Evolutionary conservation across 2,329 filamentous ascomycete genomes (phyloP), one percentile per base, ranked within the genome.

Genomic region (Neopestalotiopsis sp.): DNA sequence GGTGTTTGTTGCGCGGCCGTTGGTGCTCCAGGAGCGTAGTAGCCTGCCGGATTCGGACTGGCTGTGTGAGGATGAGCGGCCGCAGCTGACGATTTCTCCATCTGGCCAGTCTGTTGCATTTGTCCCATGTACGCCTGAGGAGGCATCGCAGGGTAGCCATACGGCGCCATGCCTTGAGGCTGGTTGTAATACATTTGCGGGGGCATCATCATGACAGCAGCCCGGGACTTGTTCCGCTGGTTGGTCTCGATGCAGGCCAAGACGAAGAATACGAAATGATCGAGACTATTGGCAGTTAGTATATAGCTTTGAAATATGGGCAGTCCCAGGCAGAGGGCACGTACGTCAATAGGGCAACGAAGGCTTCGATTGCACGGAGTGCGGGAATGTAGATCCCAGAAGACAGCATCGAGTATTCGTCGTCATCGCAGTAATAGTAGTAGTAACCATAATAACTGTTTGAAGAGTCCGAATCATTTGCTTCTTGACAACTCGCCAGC

Each of bases 241-340:
- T 70, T 69, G 17, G 64, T 67, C 42, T 70, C 69, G 24, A 66
- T 28, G 60, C 69, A 70, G 24, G 67, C 69, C 24, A 64, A 60
- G n/a, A 70, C 69, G 17, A 70, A 70, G n/a, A 70, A 49, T 65
- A 69, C 30, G 32, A 70, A 70, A 40, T 70, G 69, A 1, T 65
- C 61, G 5, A 70, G 30, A 6, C 69, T 70, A 20, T 10, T 52
- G 40, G 10, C n/a, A 14, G 49, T 57, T 60, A 63, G 45, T 4
- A 59, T 38, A 17, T 28, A 7, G 40, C 17, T 9, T 14, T n/a
- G 17, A 17, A 28, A 14, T 40, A 12, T 24, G 14, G 4, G 9
- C 9, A 10, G 14, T 52, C n/a, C 17, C 9, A 58, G 30, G 28
- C 9, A 42, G 12, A 38, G 6, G 45, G 17, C 1, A 68, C 68